Base-by-base conservation (phyloP, 768 basidiomycete species). In the Suillus cothurnatus region DNA sequence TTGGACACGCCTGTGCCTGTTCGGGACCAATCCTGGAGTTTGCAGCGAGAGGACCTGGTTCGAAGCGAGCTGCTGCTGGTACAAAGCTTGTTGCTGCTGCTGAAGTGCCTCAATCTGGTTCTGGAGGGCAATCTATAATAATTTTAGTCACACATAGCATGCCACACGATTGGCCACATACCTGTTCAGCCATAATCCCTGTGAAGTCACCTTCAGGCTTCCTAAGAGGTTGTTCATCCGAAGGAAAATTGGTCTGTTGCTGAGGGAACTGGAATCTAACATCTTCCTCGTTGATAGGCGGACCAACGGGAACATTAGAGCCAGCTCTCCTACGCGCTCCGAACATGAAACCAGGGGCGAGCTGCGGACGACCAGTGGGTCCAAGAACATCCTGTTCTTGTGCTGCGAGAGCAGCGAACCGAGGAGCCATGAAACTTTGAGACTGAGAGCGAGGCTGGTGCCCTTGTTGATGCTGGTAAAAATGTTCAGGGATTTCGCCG, bases 181-280 rank as follows among this genome's bases (percentile, higher is more conserved):
- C 95, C 86, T 98, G 97, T 77, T 98, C 95, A 7, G 94, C 94
- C 94, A 98, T 95, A 64, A 96, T 91, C 31, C 92, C 92, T 39
- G 86, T 87, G 63, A 95, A 87, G 74, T 97, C 94, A 62, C 83
- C 85, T 57, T 91, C 88, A 39, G 81, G 75, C 74, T 88, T 87
- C 67, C 88, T 81, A 69, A 86, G 86, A 39, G 66, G 73, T 69
- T 67, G 76, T 34, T 83, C 82, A 21, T 72, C 68, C 63, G 73
- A 45, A 72, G 77, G n/a, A 69, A 73, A 71, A 55, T 68, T 69
- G 66, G 79, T 77, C 67, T 83, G 79, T 71, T 88, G 88, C 74
- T 91, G 92, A 50, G 92, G 92, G 73, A 94, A 93, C 71, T 92
- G 91, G 78, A 94, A 94, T 45, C 86, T 87, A 59, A 84, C 77